Evolutionary conservation across 2,329 filamentous ascomycete species (phyloP).

Genomic region (Fusarium setosum): DNA sequence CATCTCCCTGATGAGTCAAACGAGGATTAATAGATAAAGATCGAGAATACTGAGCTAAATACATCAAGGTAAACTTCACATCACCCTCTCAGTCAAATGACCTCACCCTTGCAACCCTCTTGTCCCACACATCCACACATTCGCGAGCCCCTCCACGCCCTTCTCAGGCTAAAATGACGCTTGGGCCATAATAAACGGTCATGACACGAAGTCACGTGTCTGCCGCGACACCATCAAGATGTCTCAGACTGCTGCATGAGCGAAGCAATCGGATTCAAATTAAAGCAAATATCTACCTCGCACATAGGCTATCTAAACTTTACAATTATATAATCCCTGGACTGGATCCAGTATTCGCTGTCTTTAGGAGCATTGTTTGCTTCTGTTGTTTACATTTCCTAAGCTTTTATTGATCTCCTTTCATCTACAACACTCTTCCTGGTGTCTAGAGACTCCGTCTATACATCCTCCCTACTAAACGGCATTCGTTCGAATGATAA

Average conservation of each 20-base stretch:
- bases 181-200: slow-evolving; percentile 36
- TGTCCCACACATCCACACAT: slow-evolving; percentile 14
- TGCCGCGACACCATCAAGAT: slow-evolving; percentile 16
- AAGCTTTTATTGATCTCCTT: too few species aligned
- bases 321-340: too few species aligned
- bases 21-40: background rate
- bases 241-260: background rate
- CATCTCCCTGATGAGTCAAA: slow-evolving; percentile 1
- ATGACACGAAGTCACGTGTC: slow-evolving; percentile 52
- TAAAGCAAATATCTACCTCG: too few species aligned
- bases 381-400: too few species aligned
- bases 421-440: too few species aligned
- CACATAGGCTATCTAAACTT: too few species aligned
- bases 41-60: background rate
- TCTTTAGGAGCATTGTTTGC: too few species aligned
- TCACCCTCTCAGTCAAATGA: slow-evolving; percentile 10
- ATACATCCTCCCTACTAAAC: too few species aligned
- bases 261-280: too few species aligned
- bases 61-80: background rate
- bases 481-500: too few species aligned
- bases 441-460: too few species aligned
- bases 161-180: slow-evolving; percentile 29
- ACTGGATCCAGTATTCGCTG: too few species aligned
- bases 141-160: slow-evolving; percentile 21
- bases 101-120: slow-evolving; percentile 28